These are phyloP conservation scores for Diaporthe vexans DNA, from an alignment of 2,329 filamentous ascomycete genomes.

Conservation along the genomic window DNA sequence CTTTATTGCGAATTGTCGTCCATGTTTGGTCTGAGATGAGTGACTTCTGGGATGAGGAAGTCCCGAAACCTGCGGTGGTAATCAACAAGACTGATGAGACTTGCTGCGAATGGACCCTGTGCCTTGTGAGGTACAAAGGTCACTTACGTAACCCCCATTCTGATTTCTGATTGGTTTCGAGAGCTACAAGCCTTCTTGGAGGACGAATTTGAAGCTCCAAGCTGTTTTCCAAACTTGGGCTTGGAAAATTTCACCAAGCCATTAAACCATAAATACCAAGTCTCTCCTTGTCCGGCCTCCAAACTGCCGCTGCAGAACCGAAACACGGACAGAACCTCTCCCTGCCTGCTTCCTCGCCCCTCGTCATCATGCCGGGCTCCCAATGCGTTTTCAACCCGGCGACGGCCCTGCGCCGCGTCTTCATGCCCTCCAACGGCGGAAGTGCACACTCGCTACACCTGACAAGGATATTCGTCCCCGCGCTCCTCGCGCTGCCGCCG, in stretches of 20 bases:
- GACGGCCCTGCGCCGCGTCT: constrained; percentile 62
- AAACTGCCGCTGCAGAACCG: background rate
- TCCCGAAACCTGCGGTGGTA: background rate
- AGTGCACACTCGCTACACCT: constrained; percentile 36
- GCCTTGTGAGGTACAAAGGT: background rate
- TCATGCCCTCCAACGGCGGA: constrained; percentile 55
- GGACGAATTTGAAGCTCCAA: constrained; percentile 34
- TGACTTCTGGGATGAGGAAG: background rate
- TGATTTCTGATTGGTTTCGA: constrained; percentile 24
- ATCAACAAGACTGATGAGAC: background rate
- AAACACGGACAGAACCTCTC: background rate
- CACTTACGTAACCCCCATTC: constrained; percentile 28
- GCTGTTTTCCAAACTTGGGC: constrained; percentile 15
- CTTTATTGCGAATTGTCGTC: background rate
- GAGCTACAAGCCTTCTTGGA: constrained; percentile 36
- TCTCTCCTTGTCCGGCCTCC: background rate
- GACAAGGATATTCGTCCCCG: constrained; percentile 40
- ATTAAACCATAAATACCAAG: background rate
- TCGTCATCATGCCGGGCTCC: constrained; percentile 54
- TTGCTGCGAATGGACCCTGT: background rate
- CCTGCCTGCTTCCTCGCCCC: too few relatives aligned
- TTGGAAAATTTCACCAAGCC: constrained; percentile 27
- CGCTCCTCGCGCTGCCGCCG: constrained; percentile 29
- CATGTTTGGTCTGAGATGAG: background rate
- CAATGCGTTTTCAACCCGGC: constrained; percentile 60